phyloP scores from a whole-genome alignment of 148 eudicot species.

The Arctostaphylos glauca region DNA sequence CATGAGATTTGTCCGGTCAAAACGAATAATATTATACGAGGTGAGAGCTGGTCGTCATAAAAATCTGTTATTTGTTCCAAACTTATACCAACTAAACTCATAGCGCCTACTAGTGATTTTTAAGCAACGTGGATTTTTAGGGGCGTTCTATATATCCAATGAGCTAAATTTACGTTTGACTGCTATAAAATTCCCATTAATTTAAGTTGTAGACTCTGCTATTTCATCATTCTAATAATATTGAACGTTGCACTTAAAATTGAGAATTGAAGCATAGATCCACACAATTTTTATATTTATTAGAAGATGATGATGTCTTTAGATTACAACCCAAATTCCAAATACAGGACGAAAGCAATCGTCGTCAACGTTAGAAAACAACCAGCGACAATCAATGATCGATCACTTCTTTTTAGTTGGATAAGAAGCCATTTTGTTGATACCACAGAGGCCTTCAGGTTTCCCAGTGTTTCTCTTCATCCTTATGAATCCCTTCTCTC shows the following conservation, averaged over 20 bases:
- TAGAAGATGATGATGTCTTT: neutral
- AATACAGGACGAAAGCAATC: neutral
- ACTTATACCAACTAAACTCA: neutral
- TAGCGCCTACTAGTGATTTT: neutral
- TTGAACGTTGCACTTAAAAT: neutral
- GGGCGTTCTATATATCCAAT: neutral
- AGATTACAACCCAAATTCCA: neutral
- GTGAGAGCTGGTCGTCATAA: no score
- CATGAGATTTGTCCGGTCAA: no score
- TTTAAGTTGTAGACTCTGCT: no score
- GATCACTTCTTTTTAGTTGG: conserved; percentile 66
- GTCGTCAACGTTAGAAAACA: neutral
- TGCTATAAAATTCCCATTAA: no score
- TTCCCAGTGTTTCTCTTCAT: conserved; percentile 86
- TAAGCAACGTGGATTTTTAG: neutral
- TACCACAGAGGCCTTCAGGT: conserved; percentile 77
- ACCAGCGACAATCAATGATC: neutral
- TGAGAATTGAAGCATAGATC: neutral
- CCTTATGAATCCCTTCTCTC: conserved; percentile 87
- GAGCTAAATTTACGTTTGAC: neutral
- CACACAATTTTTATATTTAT: neutral
- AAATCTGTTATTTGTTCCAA: no score
- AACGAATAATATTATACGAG: no score
- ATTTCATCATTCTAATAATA: neutral
- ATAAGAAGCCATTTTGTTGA: conserved; percentile 93